Evolutionary conservation across 495 filamentous ascomycete species (phyloP).

Genomic region (Neurospora hispaniola): DNA sequence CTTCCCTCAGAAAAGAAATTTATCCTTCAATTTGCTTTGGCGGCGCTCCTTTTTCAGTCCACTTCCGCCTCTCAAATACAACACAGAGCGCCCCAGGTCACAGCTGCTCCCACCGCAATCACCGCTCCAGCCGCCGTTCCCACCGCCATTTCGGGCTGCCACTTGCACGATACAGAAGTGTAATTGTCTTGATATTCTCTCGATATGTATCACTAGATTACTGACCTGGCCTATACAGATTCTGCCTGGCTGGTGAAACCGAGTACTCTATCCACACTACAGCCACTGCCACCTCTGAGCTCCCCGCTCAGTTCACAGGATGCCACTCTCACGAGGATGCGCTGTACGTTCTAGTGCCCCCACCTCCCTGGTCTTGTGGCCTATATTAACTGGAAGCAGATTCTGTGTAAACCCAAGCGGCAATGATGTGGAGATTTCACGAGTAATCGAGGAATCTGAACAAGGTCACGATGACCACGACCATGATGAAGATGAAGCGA

Average conservation of each 20-base stretch:
- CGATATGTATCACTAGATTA: not conserved
- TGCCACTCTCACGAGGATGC: constrained; percentile 7
- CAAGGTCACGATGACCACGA: constrained; percentile 16
- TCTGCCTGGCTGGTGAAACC: constrained; percentile 8
- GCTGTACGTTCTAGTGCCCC: constrained; percentile 1
- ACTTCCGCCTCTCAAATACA: constrained; percentile 3
- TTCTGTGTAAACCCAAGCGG: constrained; percentile 37
- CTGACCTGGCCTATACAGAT: constrained; percentile 4
- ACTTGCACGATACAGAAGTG: constrained; percentile 3
- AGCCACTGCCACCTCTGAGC: constrained; percentile 7
- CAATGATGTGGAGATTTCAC: constrained; percentile 15
- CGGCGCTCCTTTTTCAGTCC: not conserved
- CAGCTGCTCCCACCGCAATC: not conserved
- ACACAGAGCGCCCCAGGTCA: constrained; percentile 8
- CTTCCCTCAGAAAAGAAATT: constrained; percentile 1
- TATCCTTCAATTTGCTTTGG: constrained; percentile 10
- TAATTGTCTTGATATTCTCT: not conserved
- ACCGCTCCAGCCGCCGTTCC: constrained; percentile 1
- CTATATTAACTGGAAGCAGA: constrained; percentile 4
- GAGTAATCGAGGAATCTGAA: constrained; percentile 8
- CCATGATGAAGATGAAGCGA: not conserved
- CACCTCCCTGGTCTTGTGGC: not conserved
- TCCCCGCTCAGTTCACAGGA: constrained; percentile 6
- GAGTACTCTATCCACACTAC: constrained; percentile 8
- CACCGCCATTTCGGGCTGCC: constrained; percentile 13